A percentile compares a stretch with the other conserved stretches of the same genome.
These are phyloP conservation scores for Calonectria pauciramosa DNA, from an alignment of 2,329 filamentous ascomycete genomes.

Conservation along the genomic window DNA sequence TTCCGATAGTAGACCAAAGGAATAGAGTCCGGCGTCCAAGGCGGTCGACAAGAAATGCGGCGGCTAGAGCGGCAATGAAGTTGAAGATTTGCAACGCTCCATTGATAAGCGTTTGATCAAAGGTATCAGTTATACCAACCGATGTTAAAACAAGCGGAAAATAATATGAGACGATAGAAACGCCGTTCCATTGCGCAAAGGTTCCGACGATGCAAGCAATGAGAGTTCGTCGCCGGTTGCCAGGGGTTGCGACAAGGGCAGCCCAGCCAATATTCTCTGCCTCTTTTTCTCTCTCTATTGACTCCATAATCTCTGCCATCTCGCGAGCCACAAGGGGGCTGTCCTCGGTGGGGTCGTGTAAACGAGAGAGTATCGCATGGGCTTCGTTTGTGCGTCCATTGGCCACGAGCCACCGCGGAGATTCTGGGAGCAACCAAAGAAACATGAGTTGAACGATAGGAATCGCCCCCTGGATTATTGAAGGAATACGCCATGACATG, in stretches of 20 bases:
- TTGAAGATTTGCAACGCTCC: slow-evolving; percentile 45
- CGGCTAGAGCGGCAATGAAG: slow-evolving; percentile 46
- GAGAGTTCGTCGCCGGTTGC: not conserved
- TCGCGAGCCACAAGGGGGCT: slow-evolving; percentile 54
- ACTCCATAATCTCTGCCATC: not conserved
- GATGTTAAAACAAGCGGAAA: slow-evolving; percentile 43
- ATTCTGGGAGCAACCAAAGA: slow-evolving; percentile 9
- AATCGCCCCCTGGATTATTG: not conserved
- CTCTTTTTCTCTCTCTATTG: slow-evolving; percentile 43
- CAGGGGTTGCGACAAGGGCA: not conserved
- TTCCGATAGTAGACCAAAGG: slow-evolving; percentile 40
- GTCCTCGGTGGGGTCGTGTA: slow-evolving; percentile 65
- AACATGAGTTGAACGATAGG: not conserved
- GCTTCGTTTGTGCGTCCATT: not conserved
- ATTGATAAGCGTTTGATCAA: slow-evolving; percentile 47
- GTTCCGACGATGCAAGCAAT: not conserved
- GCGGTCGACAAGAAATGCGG: slow-evolving; percentile 46
- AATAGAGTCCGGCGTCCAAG: slow-evolving; percentile 45
- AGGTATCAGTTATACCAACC: slow-evolving; percentile 47
- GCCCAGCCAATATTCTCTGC: not conserved
- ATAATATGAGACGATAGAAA: slow-evolving; percentile 6
- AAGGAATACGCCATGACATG: slow-evolving; percentile 5
- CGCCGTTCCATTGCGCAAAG: not conserved
- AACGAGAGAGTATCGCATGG: slow-evolving; percentile 63
- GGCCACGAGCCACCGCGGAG: not conserved